Evolutionary conservation across 1,139 yeast species (phyloP), one percentile per base, ranked within the genome.

Genomic region (Geotrichum citri-aurantii): DNA sequence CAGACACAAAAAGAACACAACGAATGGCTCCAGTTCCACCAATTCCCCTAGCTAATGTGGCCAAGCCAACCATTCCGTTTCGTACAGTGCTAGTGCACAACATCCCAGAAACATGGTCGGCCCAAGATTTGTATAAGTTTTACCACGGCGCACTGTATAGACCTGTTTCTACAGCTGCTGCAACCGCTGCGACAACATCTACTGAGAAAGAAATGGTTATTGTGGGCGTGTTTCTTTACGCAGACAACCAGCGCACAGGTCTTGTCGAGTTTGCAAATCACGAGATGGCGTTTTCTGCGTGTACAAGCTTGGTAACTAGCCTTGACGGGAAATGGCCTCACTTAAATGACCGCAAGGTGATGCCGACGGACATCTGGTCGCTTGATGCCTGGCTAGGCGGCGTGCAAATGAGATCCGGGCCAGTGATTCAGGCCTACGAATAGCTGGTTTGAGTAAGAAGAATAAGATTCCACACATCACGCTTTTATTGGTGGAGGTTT

Each of bases 41-140:
- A 12, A n/a, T 17, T 14, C 19, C 42, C 5, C 6, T 14, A n/a
- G n/a, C n/a, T 12, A 37, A 37, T 14, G 56, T 48, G 26, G 19
- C 40, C 26, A 37, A 48, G 3, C 56, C 59, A 1, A 17, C 31
- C 4, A 48, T 52, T n/a, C 52, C 59, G 12, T 56, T 56, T 47
- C 42, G 47, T 11, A 52, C 55, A 8, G 48, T 56, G 14, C 49
- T 56, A 40, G 55, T 56, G 8, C 27, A 21, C 17, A 52, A 56
- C 37, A 27, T 56, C 8, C 59, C 59, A 1, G 33, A 40, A 19
- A 12, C 21, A 0, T 52, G 52, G 59, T 19, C 40, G 7, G 54
- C 56, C n/a, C 29, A 33, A 1, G 56, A 56, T 33, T 17, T 56
- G 14, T 48, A 40, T 37, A 37, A 24, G 3, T 19, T 17, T 24